Conservation (phyloP, 495 filamentous ascomycete genomes). For the Daldinia bambusicola region DNA sequence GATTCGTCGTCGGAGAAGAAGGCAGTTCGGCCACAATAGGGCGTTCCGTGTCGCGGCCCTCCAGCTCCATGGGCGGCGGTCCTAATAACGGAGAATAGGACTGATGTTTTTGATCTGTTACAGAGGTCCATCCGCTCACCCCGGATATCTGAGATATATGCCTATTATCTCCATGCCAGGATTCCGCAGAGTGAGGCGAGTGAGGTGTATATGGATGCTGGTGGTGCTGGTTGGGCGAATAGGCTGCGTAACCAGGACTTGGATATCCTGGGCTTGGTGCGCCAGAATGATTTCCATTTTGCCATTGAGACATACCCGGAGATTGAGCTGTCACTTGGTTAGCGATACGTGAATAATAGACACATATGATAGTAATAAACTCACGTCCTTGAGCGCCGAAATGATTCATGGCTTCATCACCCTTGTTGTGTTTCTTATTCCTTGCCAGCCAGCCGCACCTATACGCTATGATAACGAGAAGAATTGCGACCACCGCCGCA, state of each 20-base stretch:
- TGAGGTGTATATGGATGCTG: conserved; percentile 9
- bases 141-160: conserved; percentile 31
- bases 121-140: conserved; percentile 27
- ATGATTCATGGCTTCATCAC: conserved; percentile 11
- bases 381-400: conserved; percentile 15
- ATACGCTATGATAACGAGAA: conserved; percentile 33
- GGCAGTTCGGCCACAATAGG: conserved; percentile 32
- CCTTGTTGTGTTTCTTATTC: conserved; percentile 25
- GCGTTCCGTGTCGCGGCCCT: conserved; percentile 27
- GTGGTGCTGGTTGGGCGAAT: conserved; percentile 23
- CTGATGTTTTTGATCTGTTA: conserved; percentile 22
- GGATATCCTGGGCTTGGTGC: conserved; percentile 16
- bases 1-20: background rate
- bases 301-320: conserved; percentile 21
- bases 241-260: conserved; percentile 23
- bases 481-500: conserved; percentile 30
- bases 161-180: conserved; percentile 24
- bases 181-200: conserved; percentile 12
- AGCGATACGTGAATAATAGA: background rate
- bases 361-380: background rate
- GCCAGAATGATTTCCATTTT: conserved; percentile 12
- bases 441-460: conserved; percentile 37
- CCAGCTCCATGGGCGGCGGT: conserved; percentile 25
- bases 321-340: conserved; percentile 26
- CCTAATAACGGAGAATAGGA: conserved; percentile 28